phyloP scores from a whole-genome alignment of 495 filamentous ascomycete genomes.

The Ramalina peruviana region DNA sequence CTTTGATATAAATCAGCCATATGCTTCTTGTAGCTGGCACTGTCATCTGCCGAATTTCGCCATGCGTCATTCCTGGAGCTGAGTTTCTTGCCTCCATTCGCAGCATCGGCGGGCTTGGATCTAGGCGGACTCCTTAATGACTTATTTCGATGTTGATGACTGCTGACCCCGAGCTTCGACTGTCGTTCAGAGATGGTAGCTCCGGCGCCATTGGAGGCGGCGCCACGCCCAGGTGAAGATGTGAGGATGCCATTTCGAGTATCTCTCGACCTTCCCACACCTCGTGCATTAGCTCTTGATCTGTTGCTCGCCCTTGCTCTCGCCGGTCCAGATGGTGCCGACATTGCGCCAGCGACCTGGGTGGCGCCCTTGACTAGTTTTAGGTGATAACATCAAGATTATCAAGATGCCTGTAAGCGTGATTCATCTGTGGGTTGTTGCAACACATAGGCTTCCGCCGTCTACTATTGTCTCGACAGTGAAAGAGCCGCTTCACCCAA shows the following conservation, averaged over 20 bases:
- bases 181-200: background rate
- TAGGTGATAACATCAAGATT: constrained; percentile 9
- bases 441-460: too few relatives aligned
- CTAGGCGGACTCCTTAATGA: background rate
- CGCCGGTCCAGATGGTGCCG: constrained; percentile 3
- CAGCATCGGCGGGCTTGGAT: constrained; percentile 1
- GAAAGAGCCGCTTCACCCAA: too few relatives aligned
- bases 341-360: constrained; percentile 14
- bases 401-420: too few relatives aligned
- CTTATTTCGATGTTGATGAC: background rate
- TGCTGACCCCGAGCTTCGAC: constrained; percentile 1
- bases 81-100: constrained; percentile 1
- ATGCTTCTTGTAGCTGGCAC: constrained; percentile 9
- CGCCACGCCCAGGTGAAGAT: background rate
- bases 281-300: constrained; percentile 2
- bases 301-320: background rate
- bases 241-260: background rate
- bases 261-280: constrained; percentile 6
- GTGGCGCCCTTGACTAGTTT: background rate
- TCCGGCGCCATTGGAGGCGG: background rate
- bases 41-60: constrained; percentile 7
- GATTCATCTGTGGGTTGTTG: too few relatives aligned
- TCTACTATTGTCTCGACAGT: too few relatives aligned
- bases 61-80: constrained; percentile 2
- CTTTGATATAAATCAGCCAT: constrained; percentile 16